phyloP scores from a whole-genome alignment of 2,329 filamentous ascomycete genomes.

The Waltergamsia citrina region DNA sequence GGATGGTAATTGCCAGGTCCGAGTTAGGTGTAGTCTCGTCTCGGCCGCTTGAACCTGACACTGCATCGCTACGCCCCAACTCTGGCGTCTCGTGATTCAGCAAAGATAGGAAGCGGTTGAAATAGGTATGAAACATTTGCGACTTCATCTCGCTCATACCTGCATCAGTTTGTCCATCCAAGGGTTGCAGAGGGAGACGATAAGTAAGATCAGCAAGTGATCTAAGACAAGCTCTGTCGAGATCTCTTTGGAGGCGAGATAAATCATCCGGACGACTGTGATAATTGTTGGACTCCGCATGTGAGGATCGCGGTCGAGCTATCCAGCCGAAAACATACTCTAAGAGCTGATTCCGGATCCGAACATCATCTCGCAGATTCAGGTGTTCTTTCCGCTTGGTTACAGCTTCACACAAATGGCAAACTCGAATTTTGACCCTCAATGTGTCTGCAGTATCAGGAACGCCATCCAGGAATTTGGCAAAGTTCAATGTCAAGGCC shows the following conservation, averaged over 20 bases:
- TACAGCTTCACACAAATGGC: slow-evolving; percentile 56
- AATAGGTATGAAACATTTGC: slow-evolving; percentile 63
- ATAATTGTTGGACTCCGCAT: slow-evolving; percentile 28
- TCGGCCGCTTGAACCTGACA: slow-evolving; percentile 24
- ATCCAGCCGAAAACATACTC: slow-evolving; percentile 64
- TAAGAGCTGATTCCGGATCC: slow-evolving; percentile 58
- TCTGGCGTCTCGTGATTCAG: slow-evolving; percentile 49
- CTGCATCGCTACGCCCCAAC: slow-evolving; percentile 13
- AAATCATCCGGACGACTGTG: slow-evolving; percentile 45
- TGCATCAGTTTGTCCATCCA: slow-evolving; percentile 55
- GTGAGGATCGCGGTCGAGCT: slow-evolving; percentile 46
- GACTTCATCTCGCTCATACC: slow-evolving; percentile 60
- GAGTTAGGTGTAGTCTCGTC: slow-evolving; percentile 47
- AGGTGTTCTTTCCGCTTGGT: slow-evolving; percentile 59
- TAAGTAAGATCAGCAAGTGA: slow-evolving; percentile 58
- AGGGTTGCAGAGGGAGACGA: slow-evolving; percentile 55
- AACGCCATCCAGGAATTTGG: slow-evolving; percentile 53
- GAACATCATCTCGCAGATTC: slow-evolving; percentile 59
- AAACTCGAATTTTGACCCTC: slow-evolving; percentile 60
- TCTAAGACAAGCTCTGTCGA: slow-evolving; percentile 56
- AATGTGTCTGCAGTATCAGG: slow-evolving; percentile 45
- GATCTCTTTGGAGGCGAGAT: slow-evolving; percentile 49
- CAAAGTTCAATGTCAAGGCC: slow-evolving; percentile 53
- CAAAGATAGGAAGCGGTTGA: slow-evolving; percentile 58
- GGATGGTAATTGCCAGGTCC: slow-evolving; percentile 56